Evolutionary conservation across 768 basidiomycete genomes (phyloP), one percentile per base, ranked within the genome.

Genomic region (Mycena vulgaris): DNA sequence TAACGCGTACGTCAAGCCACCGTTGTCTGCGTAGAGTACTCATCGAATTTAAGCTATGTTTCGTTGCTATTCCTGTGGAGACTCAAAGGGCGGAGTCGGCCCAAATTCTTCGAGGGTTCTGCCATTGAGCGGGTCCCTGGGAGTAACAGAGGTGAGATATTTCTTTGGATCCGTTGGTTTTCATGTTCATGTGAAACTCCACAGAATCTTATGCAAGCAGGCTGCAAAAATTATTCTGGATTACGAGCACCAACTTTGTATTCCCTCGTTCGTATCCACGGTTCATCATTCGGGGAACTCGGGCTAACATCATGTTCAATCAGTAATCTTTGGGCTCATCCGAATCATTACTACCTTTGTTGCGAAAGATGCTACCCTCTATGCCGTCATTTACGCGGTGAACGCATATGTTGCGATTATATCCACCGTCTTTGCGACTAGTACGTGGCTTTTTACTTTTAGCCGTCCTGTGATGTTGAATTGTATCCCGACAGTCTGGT

Each of bases 181-280:
- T 13, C 37, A 10, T 27, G 27, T 28, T 5, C 7, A 27, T 30
- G 2, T n/a, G 1, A 13, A 45, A 45, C 42, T 63, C 17, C 13
- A 8, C 17, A 63, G 61, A 28, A 39, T 51, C 61, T 5, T 69
- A 28, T 25, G 49, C 39, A 10, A 40, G 16, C 11, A 73, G 35
- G 42, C 5, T 66, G 25, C 57, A 66, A 35, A 63, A 51, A n/a
- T 47, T 73, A 45, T 73, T 69, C 40, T 73, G 71, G 71, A 73
- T 73, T 28, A 28, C 63, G 3, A 66, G 51, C 42, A 66, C 68
- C 9, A 73, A 73, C 31, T 73, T 73, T 27, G 49, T 69, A 19
- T 73, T 73, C 30, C 68, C 71, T 19, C 31, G 61, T 63, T 28
- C 25, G 61, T 39, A 10, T 37, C 11, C 25, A 13, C 33, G 5